Base-by-base conservation (phyloP, 2,329 filamentous ascomycete genomes). In the Neonectria punicea region DNA sequence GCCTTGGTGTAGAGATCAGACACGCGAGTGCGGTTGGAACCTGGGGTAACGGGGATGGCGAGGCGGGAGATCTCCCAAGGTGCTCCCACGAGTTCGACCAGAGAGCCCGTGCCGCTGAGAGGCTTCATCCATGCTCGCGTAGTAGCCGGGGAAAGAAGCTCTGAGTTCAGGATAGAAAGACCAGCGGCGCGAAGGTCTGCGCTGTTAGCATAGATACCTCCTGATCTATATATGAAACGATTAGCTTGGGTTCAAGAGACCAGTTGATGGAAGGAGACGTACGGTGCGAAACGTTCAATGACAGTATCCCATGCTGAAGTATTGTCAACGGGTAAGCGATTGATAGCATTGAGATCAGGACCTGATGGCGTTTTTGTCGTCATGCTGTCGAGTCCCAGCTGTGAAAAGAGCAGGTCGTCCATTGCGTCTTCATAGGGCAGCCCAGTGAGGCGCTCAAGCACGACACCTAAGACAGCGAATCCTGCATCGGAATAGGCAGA, bases 1-100 rank as follows among this genome's bases (percentile, higher is more conserved):
- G 64, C 46, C 58, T 74, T 74, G 34, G 68, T 66, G 49, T 72
- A 77, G 0, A 77, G 69, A 55, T 77, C 76, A 1, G 75, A 70
- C 1, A 74, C 60, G 1, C 74, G 74, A 43, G 74, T 77, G 55
- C 67, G 68, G 43, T 73, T 71, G 61, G 65, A 65, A 43, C 68
- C 66, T 63, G 76, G 61, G 59, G 75, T 28, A 46, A 75, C 39
- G 63, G 64, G 67, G 3, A 71, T 46, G 2, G 41, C 60, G 2
- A 73, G 68, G 13, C 70, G 71, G 0, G 60, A 11, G 7, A 73
- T 73, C 20, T 73, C 71, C 70, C 70, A 73, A 2, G 71, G 71
- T 0, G 67, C 70, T 1, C 71, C 70, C 0, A 73, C 66, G 8
- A 68, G 67, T 9, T 59, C 59, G 14, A 70, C 62, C 1, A 73